Conservation (phyloP, 805 yeast genomes). For the Metschnikowia dekortorum region DNA sequence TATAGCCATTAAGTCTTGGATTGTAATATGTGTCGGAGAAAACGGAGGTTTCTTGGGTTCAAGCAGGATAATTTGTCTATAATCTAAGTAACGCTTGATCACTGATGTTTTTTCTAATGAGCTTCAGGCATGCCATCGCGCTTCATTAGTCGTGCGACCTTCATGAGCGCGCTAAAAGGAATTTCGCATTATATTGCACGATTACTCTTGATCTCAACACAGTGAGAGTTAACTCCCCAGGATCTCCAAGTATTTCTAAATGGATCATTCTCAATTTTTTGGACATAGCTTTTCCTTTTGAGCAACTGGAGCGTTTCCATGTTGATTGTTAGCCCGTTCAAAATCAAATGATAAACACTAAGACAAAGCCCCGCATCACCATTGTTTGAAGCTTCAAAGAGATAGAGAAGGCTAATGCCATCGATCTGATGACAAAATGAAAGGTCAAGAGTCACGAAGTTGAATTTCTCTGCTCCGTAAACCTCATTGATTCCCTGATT, state of each 20-base stretch:
- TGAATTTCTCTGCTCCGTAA: conserved; percentile 14
- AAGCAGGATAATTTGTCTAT: neutral
- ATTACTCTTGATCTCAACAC: neutral
- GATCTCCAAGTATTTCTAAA: conserved; percentile 28
- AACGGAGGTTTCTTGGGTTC: neutral
- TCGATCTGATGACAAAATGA: conserved; percentile 32
- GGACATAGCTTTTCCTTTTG: conserved; percentile 16
- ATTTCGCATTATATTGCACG: neutral
- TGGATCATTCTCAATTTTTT: conserved; percentile 21
- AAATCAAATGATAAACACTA: conserved; percentile 4
- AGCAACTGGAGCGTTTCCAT: conserved; percentile 23
- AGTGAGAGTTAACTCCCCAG: conserved; percentile 32
- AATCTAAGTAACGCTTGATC: neutral
- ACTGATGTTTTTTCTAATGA: conserved; percentile 1
- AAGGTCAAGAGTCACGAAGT: conserved; percentile 29
- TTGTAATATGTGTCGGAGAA: neutral
- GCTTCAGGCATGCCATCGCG: conserved; percentile 8
- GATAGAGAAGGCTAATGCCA: conserved; percentile 36
- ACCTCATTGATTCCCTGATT: conserved; percentile 21
- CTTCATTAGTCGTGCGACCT: conserved; percentile 7
- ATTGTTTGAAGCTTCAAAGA: conserved; percentile 18
- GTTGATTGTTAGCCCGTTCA: conserved; percentile 34
- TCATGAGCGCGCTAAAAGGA: neutral
- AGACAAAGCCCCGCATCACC: conserved; percentile 6
- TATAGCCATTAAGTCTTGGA: conserved; percentile 20